These are phyloP conservation scores for Suhomyces xylopsoci DNA, from an alignment of 805 yeast genomes.

Conservation along the genomic window DNA sequence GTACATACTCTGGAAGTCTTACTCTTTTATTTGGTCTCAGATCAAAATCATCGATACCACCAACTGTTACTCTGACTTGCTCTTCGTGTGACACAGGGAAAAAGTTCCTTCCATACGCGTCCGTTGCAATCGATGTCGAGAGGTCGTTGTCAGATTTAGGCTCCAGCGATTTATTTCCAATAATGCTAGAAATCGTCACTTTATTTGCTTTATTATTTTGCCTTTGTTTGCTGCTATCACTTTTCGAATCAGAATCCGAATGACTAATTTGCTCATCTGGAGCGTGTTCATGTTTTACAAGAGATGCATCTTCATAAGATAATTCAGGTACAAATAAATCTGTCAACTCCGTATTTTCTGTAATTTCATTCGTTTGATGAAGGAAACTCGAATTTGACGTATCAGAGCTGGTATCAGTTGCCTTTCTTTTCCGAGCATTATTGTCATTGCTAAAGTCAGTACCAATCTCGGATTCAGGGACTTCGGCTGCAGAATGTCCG, in stretches of 20 bases:
- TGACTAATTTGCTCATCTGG: background rate
- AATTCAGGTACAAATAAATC: conserved; percentile 1
- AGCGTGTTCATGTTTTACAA: background rate
- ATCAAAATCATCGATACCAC: conserved; percentile 1
- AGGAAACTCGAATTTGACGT: background rate
- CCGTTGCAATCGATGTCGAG: background rate
- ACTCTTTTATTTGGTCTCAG: background rate
- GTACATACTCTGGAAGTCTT: background rate
- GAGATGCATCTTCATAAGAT: background rate
- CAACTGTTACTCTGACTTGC: conserved; percentile 2
- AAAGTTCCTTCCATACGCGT: conserved; percentile 4
- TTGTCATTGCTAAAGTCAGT: background rate
- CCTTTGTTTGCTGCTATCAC: background rate
- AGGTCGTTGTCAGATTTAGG: background rate
- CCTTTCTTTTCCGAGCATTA: background rate
- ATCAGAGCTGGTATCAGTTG: background rate
- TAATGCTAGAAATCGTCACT: background rate
- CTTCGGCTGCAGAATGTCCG: background rate
- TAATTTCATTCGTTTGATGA: background rate
- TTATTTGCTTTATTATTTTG: background rate
- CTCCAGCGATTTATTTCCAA: background rate
- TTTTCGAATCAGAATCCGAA: background rate
- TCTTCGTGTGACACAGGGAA: background rate
- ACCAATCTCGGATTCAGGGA: background rate
- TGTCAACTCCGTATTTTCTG: background rate